Conservation (phyloP, 305 asterid genomes). For the Lippia alba region DNA sequence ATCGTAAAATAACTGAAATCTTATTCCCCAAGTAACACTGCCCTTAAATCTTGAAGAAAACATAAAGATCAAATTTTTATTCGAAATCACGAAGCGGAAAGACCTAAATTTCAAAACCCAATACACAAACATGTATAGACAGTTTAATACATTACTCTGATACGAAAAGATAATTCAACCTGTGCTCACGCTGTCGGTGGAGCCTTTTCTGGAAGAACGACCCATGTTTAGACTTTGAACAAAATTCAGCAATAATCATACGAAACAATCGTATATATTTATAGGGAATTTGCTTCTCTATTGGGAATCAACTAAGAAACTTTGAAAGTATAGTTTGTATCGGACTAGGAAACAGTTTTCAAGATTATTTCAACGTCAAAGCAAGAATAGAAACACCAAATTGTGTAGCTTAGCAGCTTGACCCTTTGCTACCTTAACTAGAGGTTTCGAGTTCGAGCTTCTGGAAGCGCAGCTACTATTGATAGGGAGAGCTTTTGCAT, state of each 20-base stretch:
- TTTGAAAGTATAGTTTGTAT: too few relatives aligned
- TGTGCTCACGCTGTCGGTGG: slow-evolving; percentile 67
- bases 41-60: neutral
- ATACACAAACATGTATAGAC: neutral
- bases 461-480: too few relatives aligned
- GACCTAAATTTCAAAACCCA: slow-evolving; percentile 4
- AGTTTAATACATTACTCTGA: neutral
- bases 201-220: slow-evolving; percentile 74
- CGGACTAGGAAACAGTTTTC: too few relatives aligned
- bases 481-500: too few relatives aligned
- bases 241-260: neutral
- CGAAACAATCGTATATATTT: neutral
- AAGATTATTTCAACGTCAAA: too few relatives aligned
- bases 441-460: too few relatives aligned
- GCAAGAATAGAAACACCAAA: too few relatives aligned
- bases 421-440: too few relatives aligned
- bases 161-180: slow-evolving; percentile 44
- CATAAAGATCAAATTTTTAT: slow-evolving; percentile 15
- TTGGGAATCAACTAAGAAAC: slow-evolving; percentile 23
- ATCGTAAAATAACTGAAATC: slow-evolving; percentile 17
- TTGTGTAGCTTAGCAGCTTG: too few relatives aligned
- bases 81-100: neutral
- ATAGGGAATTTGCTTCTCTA: slow-evolving; percentile 6
- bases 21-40: slow-evolving; percentile 4
- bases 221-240: slow-evolving; percentile 49